Evolutionary conservation across 2,329 filamentous ascomycete genomes (phyloP), one percentile per base, ranked within the genome.

Genomic region (Pseudogymnoascus sp.): DNA sequence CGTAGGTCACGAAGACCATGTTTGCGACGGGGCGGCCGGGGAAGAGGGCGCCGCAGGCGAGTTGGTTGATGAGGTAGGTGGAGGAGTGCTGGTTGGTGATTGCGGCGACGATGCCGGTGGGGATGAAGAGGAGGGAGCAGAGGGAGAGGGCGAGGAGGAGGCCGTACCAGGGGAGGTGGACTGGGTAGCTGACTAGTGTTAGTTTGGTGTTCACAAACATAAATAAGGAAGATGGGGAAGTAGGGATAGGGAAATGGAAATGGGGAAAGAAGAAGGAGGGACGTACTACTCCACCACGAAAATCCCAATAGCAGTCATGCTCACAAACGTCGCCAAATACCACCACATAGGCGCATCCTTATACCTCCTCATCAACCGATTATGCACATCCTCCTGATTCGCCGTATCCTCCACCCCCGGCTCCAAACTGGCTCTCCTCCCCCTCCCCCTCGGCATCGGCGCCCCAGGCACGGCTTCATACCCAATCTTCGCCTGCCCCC

Each of bases 1-100:
- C 91, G 73, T 95, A 96, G 0, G 90, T 95, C 60, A 93, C 90
- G 71, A 96, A 96, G 37, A 96, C 90, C 92, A 96, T 96, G 75
- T 96, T 95, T 61, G 91, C 92, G 10, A 96, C 90, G 1, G 92
- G 92, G 1, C 89, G 87, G 28, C 92, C 92, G 0, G 91, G 91
- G 73, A 96, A 96, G 14, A 92, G 81, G 61, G 84, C 86, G 63
- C 92, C 92, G 67, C 90, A 93, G 68, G 95, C 87, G 64, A 96
- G 83, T 75, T 95, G 91, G 74, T 90, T 93, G 70, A 95, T 90
- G 37, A 95, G 82, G 74, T 93, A 95, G 68, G 93, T 90, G 74
- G 88, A 91, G 75, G 87, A 91, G 75, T 95, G 90, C 73, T 93
- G 90, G 74, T 95, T 96, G 8, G 92, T 96, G 69, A 96, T 91